Conservation (phyloP, 2,329 filamentous ascomycete species). For the Colletotrichum kahawae region DNA sequence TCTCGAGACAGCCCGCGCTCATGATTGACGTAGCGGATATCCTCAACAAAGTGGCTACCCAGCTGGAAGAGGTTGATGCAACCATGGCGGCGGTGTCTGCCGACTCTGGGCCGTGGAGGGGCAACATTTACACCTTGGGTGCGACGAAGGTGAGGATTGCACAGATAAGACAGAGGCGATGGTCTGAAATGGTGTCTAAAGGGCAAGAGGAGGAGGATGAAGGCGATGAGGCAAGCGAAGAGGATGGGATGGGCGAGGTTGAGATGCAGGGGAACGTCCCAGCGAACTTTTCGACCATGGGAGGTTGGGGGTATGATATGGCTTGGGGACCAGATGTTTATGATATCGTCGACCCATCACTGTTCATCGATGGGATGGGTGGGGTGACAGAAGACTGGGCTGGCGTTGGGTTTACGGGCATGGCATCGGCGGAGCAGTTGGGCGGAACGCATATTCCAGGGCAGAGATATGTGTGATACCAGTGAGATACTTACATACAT, state of each 20-base stretch:
- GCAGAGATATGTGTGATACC: not conserved
- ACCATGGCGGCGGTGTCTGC: slow-evolving; percentile 35
- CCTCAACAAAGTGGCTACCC: slow-evolving; percentile 42
- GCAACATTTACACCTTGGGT: slow-evolving; percentile 54
- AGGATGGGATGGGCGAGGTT: not conserved
- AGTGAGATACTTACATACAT: rapidly evolving
- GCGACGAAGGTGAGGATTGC: slow-evolving; percentile 53
- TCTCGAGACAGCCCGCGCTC: slow-evolving; percentile 49
- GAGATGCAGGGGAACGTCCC: not conserved
- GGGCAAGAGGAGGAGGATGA: not conserved
- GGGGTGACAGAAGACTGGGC: not conserved
- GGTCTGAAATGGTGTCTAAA: slow-evolving; percentile 47
- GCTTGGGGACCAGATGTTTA: not conserved
- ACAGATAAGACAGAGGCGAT: slow-evolving; percentile 50
- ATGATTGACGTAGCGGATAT: slow-evolving; percentile 49
- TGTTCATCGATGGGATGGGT: not conserved
- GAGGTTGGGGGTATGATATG: not conserved
- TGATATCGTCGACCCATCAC: not conserved
- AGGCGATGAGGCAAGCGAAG: not conserved
- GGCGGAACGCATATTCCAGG: not conserved
- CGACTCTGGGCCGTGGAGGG: slow-evolving; percentile 39
- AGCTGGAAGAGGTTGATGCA: slow-evolving; percentile 48
- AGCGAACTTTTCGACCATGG: not conserved
- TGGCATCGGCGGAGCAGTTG: not conserved
- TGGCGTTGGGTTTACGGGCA: not conserved